Base-by-base conservation (phyloP, 805 yeast species). In the Metschnikowia peoriensis region DNA sequence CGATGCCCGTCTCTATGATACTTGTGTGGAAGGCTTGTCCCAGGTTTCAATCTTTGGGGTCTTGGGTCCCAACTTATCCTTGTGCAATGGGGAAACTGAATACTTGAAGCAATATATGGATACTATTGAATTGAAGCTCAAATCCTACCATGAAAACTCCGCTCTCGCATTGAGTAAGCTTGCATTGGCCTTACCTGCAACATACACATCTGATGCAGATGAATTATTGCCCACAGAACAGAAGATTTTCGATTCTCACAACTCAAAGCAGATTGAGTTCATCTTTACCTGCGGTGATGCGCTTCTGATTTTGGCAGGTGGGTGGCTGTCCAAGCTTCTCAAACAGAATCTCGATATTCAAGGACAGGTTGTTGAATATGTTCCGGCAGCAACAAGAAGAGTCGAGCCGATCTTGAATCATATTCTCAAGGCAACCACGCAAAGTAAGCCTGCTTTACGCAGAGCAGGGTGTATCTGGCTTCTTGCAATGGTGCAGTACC, bases 221-320 rank as follows among this genome's bases (percentile, higher is more conserved):
- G 58, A 50, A 4, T 66, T 71, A 15, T 57, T 60, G 10, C 64
- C 72, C 1, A 73, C 72, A 50, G 80, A 85, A 43, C 64, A 73
- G 8, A 58, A 67, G 1, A 61, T 90, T 1, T 83, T 77, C 59
- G 85, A 80, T 4, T 77, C 88, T 0, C 84, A 86, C 63, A 66
- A 64, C 5, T 79, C 90, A 0, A 89, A 87, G 56, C 89, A 88
- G 54, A 73, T 83, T n/a, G 97, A 93, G 54, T 81, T 75, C 47
- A 69, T 86, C 17, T 89, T 93, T 58, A 77, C 90, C 0, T 78
- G 85, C 44, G 97, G 98, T 49, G 98, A 93, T 64, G 91, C 96
- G 0, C 68, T 92, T 16, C 76, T 88, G 28, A 74, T 89, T 12
- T 61, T 87, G 6, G 85, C 89, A 0, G 78, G 83, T 16, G 96